Conservation (phyloP, 768 basidiomycete genomes). For the Termitomyces sp. region DNA sequence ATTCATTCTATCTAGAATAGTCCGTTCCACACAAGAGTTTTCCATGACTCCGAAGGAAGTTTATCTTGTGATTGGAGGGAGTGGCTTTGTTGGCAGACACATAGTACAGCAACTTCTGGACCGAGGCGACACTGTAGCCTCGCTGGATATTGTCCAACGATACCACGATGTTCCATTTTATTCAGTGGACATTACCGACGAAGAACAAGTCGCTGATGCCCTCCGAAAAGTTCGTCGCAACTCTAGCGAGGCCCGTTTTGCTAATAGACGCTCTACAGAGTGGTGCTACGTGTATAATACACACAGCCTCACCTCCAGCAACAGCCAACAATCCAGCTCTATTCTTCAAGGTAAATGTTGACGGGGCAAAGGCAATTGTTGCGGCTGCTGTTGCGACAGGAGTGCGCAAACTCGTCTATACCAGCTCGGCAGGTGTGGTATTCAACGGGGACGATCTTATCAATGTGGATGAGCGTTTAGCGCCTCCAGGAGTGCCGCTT, state of each 20-base stretch:
- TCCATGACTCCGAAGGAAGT: constrained; percentile 43
- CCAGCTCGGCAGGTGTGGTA: constrained; percentile 86
- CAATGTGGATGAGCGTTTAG: constrained; percentile 84
- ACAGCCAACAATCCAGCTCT: constrained; percentile 57
- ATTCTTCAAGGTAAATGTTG: constrained; percentile 91
- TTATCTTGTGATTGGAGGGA: constrained; percentile 92
- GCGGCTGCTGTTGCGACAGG: constrained; percentile 67
- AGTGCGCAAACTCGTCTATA: constrained; percentile 88
- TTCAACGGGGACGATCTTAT: constrained; percentile 80
- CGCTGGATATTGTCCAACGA: constrained; percentile 90
- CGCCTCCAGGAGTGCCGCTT: constrained; percentile 64
- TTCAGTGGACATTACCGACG: constrained; percentile 82
- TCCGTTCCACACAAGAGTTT: neutral
- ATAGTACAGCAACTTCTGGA: constrained; percentile 83
- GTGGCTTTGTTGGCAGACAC: constrained; percentile 86
- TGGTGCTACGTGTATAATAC: constrained; percentile 86
- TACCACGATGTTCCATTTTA: constrained; percentile 86
- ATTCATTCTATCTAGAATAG: constrained; percentile 1
- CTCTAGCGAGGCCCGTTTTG: neutral
- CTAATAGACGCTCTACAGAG: constrained; percentile 38
- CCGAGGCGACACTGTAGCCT: constrained; percentile 75
- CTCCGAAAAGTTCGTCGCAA: constrained; percentile 57
- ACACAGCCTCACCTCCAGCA: constrained; percentile 85
- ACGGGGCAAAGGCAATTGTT: constrained; percentile 83
- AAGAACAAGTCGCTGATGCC: constrained; percentile 65